Evolutionary conservation across 805 yeast species (phyloP), one percentile per base, ranked within the genome.

Genomic region (Lipomyces japonicus): DNA sequence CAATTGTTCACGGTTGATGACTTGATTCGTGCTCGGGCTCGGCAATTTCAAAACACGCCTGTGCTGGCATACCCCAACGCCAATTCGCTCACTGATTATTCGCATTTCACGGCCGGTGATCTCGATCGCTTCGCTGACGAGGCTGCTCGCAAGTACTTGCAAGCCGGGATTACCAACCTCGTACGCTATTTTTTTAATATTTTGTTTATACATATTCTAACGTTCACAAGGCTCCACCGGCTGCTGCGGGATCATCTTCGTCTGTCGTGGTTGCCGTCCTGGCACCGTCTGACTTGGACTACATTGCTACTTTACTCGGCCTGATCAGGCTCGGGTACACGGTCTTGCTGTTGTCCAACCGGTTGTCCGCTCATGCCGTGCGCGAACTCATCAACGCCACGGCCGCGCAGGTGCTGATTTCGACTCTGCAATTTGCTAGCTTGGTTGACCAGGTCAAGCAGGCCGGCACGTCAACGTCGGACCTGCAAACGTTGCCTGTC

Each of bases 261-360:
- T 28, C 31, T 28, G 31, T 7, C 12, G 52, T 43, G 10, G 42
- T 48, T 18, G 52, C 42, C 14, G 24, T 50, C 40, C 44, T 50
- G 4, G 54, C 50, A 2, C 54, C 54, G 2, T 50, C 54, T 3
- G 50, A 45, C 28, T 18, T 50, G 44, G 26, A 28, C 39, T 50
- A 50, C 34, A 37, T 50, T 19, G 50, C 39, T 25, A 45, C 54
- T 6, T 23, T 36, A 16, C 34, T 45, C 23, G 54, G 35, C n/a
- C 54, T 50, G 34, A 34, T 40, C 9, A 41, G 50, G 4, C 50
- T 50, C 22, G 54, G 54, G 5, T 45, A 50, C 45, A 39, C 54
- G 2, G 34, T 50, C 14, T 46, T 50, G 26, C 26, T 45, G 41
- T 42, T 50, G 23, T 50, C 54, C 28, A 50, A 45, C 16, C 46